phyloP scores from a whole-genome alignment of 495 filamentous ascomycete genomes.

The Chaetomium cochliodes region DNA sequence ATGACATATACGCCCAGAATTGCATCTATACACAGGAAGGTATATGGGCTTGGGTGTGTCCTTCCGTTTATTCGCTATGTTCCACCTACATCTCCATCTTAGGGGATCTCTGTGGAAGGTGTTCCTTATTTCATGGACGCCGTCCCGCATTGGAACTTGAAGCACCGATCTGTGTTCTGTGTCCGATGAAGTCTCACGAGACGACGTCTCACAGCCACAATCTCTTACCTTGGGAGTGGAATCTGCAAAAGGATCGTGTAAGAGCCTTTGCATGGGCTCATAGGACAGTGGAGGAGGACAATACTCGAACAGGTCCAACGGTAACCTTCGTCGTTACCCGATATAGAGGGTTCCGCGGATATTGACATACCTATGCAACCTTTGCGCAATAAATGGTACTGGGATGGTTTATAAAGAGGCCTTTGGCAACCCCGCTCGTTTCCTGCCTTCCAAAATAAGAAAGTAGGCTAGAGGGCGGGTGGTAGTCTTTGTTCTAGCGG shows the following conservation, averaged over 20 bases:
- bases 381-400: not conserved
- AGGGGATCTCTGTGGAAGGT: too few species aligned
- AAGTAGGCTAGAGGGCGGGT: not conserved
- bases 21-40: too few species aligned
- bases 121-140: too few species aligned
- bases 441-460: not conserved
- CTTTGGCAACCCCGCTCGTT: not conserved
- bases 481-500: not conserved
- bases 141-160: not conserved
- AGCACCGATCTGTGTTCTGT: not conserved
- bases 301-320: conserved; percentile 7
- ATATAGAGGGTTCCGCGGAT: not conserved
- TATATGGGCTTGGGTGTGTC: too few species aligned
- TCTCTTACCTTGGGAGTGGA: not conserved
- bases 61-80: too few species aligned
- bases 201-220: conserved; percentile 1
- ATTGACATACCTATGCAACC: not conserved
- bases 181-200: not conserved
- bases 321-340: not conserved
- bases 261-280: not conserved
- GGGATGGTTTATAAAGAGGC: too few species aligned
- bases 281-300: not conserved
- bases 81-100: too few species aligned
- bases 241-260: not conserved
- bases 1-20: too few species aligned